Base-by-base conservation (phyloP, 129 eudicot species). In the Saussurea involucrata region DNA sequence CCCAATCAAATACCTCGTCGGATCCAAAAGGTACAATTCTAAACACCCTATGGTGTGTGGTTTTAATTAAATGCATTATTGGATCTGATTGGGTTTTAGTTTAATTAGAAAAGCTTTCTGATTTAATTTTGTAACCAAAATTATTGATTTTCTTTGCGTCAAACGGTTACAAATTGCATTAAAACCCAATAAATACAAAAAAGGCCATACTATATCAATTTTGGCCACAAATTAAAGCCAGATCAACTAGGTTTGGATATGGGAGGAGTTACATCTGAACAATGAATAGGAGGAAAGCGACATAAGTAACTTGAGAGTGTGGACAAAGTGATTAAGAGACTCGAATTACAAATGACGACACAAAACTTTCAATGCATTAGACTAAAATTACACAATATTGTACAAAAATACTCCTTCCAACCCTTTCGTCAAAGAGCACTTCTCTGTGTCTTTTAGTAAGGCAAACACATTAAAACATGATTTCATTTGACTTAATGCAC, bases 321-420 rank as follows among this genome's bases (percentile, higher is more conserved):
- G 73, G 57, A 58, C 21, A 11, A 69, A 37, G 73, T 42, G 75
- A 71, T 15, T 44, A 44, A 13, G 33, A 71, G 75, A 71, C 76
- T 71, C 40, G 27, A 17, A 44, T n/a, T 24, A 71, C 25, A 25
- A 71, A 33, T 24, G 25, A 70, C 24, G 3, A 70, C 31, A 15
- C 24, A 17, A 7, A 5, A 46, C 57, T 29, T 71, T 13, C 24
- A 33, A 74, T 18, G 31, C 44, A 65, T 18, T 27, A 49, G 21
- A 49, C 15, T 27, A 22, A 64, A 11, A 66, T 11, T 40, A 76
- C 46, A 44, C 24, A 24, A 75, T 73, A 42, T 21, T 58, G 25
- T 49, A 49, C 5, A 27, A 58, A 58, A 1, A 58, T 58, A 20
- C 64, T 58, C 25, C 64, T 12, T n/a, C 64, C 27, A 27, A 58